phyloP scores from a whole-genome alignment of 305 asterid genomes.

The Fraxinus xanthoxyloides region DNA sequence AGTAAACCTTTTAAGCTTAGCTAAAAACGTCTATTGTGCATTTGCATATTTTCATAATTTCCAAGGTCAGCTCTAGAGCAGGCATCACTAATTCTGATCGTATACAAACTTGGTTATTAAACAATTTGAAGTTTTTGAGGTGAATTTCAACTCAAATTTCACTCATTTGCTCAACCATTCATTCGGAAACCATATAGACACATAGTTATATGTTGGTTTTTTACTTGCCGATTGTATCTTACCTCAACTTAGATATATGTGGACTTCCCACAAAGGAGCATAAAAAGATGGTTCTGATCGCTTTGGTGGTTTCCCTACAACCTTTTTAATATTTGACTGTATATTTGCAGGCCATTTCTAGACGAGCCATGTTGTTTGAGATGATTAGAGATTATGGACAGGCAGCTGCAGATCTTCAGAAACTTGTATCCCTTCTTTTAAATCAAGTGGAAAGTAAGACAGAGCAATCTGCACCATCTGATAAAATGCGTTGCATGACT shows the following conservation, averaged over 20 bases:
- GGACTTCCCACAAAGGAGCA: neutral
- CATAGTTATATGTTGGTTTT: neutral
- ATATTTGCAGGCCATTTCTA: conserved; percentile 72
- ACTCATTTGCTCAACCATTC: neutral
- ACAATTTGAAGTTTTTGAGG: neutral
- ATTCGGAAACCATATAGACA: neutral
- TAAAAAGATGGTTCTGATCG: neutral
- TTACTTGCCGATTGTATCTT: neutral
- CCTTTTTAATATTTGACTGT: conserved; percentile 6
- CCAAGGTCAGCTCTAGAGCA: neutral
- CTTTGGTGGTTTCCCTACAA: neutral
- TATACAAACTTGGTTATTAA: neutral
- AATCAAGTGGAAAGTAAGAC: conserved; percentile 60
- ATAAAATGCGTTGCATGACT: conserved; percentile 45
- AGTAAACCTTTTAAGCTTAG: neutral
- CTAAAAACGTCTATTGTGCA: neutral
- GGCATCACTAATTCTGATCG: neutral
- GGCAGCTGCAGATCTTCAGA: conserved; percentile 78
- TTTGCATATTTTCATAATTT: neutral
- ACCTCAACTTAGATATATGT: neutral
- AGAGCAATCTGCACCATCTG: conserved; percentile 46
- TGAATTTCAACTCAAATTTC: neutral
- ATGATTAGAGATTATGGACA: conserved; percentile 91
- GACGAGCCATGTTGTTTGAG: conserved; percentile 79
- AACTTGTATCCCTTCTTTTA: conserved; percentile 60